Base-by-base conservation (phyloP, 2,329 filamentous ascomycete species). In the Paecilomyces fulvus region DNA sequence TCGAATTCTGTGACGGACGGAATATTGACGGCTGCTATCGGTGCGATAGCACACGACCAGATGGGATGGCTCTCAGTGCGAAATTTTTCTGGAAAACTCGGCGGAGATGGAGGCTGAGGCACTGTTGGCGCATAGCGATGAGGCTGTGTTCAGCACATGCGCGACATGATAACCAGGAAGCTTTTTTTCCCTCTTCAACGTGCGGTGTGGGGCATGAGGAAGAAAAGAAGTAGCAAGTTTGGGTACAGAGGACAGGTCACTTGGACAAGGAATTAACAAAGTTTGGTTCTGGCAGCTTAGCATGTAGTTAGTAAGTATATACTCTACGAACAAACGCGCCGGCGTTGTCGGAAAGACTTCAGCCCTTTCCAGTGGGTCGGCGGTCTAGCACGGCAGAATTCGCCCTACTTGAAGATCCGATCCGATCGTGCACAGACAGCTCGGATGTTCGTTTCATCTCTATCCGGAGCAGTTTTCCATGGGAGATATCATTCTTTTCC, bases 21-120 rank as follows among this genome's bases (percentile, higher is more conserved):
- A 72, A 73, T 73, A 65, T 61, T 72, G 70, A 70, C 37, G 37
- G 37, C 67, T 60, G 61, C 52, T 62, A 31, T 57, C 17, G 28
- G 31, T 37, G 30, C n/a, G 43, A 23, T 30, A 20, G 30, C 28
- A 28, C 37, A 43, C 20, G 8, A 37, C 21, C 21, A 55, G 33
- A 50, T 49, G 20, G 20, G 48, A 12, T 20, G 20, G 12, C 25
- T 25, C 12, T 49, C 48, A 10, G 21, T 28, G 48, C 9, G 48
- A 14, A 23, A 11, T 12, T 23, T 49, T 49, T 17, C 5, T 43
- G n/a, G 5, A n/a, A 49, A 28, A 49, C 48, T 28, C 10, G 25
- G 8, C 20, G 48, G 48, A 49, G 48, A 25, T 28, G 11, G 11
- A 23, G 9, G 48, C 7, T 17, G 37, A 43, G 37, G n/a, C 12